Base-by-base conservation (phyloP, 176 grass and related monocot species). In the Oryza coarctata region DNA sequence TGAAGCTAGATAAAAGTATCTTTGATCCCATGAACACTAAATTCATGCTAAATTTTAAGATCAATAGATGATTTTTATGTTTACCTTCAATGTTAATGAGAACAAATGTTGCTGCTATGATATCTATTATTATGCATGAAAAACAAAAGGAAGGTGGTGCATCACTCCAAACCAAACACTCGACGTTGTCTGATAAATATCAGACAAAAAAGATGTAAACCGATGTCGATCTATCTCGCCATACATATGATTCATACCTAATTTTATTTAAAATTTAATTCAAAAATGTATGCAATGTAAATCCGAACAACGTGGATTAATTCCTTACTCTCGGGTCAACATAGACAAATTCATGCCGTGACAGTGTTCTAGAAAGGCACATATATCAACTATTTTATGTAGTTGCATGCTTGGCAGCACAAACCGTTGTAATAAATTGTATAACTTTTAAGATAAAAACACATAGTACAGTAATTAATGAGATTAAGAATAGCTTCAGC, bases 351-450 rank as follows among this genome's bases (percentile, higher is more conserved):
- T 38, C 1, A 8, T 3, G 4, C 0, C 1, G 0, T 4, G 7
- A 3, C 62, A 25, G 20, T 2, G 0, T 36, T 32, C 3, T 32
- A 22, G 14, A 61, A 43, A 47, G 13, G 36, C 0, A 62, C 3
- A 2, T 17, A 12, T 29, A 69, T 1, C 6, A 43, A 70, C 0
- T n/a, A 69, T 38, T 69, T 69, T 68, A 12, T 45, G 1, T 12
- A 44, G 0, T 1, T 34, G 43, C 3, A 2, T 32, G 6, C 5
- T 41, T 0, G 0, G 0, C 12, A 9, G 6, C 2, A 4, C 4
- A 26, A 43, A 14, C 6, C 10, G 14, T 20, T 9, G 6, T 3
- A 67, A 33, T 13, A 7, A 66, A 32, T 33, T 9, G 3, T 0
- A 8, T 5, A 41, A 61, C 5, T 13, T 10, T 29, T 35, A 68